phyloP scores from a whole-genome alignment of 805 yeast species.

The Starmerella kuoi region DNA sequence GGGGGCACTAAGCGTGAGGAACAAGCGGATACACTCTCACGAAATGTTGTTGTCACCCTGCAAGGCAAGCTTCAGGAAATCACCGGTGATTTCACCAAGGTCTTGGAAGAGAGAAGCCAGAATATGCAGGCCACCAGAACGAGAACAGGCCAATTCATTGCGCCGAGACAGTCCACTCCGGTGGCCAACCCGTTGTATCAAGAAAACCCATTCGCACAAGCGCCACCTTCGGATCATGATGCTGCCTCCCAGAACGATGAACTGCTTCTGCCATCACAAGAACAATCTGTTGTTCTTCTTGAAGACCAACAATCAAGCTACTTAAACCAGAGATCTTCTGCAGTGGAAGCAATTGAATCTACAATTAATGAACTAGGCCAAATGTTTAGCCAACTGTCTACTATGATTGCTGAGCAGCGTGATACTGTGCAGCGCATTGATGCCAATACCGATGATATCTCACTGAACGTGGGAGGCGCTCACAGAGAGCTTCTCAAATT shows the following conservation, averaged over 20 bases:
- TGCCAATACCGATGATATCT: constrained; percentile 85
- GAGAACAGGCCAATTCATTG: constrained; percentile 73
- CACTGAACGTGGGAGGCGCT: constrained; percentile 81
- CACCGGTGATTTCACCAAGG: constrained; percentile 80
- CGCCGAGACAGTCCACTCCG: constrained; percentile 30
- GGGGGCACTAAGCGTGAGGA: constrained; percentile 34
- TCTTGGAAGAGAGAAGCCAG: constrained; percentile 76
- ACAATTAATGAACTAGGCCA: constrained; percentile 95
- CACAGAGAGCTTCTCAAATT: constrained; percentile 87
- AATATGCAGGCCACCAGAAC: constrained; percentile 68
- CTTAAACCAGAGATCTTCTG: constrained; percentile 69
- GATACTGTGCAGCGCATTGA: constrained; percentile 93
- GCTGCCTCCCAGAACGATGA: constrained; percentile 27
- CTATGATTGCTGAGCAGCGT: constrained; percentile 96
- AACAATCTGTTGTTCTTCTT: constrained; percentile 65
- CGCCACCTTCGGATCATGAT: constrained; percentile 20
- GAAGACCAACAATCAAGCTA: constrained; percentile 74
- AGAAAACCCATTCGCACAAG: constrained; percentile 22
- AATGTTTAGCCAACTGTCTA: constrained; percentile 84
- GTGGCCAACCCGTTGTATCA: constrained; percentile 29
- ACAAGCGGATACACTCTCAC: constrained; percentile 51
- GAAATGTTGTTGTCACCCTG: constrained; percentile 73
- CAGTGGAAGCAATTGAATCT: constrained; percentile 93
- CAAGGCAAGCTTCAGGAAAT: constrained; percentile 86
- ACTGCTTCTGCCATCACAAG: constrained; percentile 70